Base-by-base conservation (phyloP, 129 eudicot species). In the Erigeron canadensis region DNA sequence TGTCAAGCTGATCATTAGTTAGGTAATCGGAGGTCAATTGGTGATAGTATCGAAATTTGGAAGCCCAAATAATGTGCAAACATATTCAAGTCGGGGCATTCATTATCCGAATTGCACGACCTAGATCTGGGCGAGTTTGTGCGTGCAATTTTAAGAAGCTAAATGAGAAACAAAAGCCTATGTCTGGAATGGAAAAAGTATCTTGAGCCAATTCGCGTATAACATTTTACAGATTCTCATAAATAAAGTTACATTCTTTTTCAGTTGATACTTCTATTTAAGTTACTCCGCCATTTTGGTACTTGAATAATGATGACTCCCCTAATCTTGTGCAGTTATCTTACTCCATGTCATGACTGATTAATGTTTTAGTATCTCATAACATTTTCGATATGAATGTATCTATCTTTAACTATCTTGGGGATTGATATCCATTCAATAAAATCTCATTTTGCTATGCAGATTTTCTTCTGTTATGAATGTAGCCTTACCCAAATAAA, bases 1-100 rank as follows among this genome's bases (percentile, higher is more conserved):
- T 50, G 71, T 21, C 34, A 40, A 50, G 11, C 28, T 37, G 75
- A 46, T 45, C 61, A 38, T 45, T 67, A 12, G 54, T 23, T 76
- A 12, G 12, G 68, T 45, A 16, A 12, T 76, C 10, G 39, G 68
- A 37, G 50, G 61, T 43, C 22, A 55, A 55, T 9, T 15, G 39
- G 65, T 42, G 47, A 75, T 75, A 18, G 62, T 63, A 47, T 65
- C 43, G 15, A 65, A 42, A 44, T 16, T n/a, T 51, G 21, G 43
- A 48, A 37, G 46, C 34, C 42, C 23, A 11, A 16, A 10, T 21
- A 45, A 42, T 64, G 44, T 43, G 53, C 18, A 51, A 51, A 74
- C 22, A 40, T 65, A 65, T 65, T 50, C 54, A 43, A 64, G 71
- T 64, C 15, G 13, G 28, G 65, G 21, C 19, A 13, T 63, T 9